These are phyloP conservation scores for Fusarium sp. DNA, from an alignment of 2,329 filamentous ascomycete species.

Conservation along the genomic window DNA sequence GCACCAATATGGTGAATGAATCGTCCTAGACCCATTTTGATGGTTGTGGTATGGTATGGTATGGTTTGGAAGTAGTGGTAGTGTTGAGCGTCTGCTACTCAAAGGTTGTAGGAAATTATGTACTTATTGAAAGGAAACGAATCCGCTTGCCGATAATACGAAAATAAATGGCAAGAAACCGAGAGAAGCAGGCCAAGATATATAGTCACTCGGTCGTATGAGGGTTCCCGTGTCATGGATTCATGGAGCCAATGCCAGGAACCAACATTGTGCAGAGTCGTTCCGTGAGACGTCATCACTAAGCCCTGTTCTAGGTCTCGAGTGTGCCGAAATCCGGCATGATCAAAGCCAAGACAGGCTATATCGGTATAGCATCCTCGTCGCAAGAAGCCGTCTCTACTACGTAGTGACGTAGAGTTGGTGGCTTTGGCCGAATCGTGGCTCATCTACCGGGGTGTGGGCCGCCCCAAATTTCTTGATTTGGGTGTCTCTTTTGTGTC, in stretches of 20 bases:
- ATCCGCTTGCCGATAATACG: slow-evolving; percentile 7
- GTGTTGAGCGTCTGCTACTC: neutral
- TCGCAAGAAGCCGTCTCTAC: slow-evolving; percentile 26
- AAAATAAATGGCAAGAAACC: neutral
- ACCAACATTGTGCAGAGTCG: slow-evolving; percentile 28
- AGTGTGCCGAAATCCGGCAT: slow-evolving; percentile 26
- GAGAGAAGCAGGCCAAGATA: slow-evolving; percentile 20
- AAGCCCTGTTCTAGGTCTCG: slow-evolving; percentile 22
- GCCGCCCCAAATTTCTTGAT: slow-evolving; percentile 35
- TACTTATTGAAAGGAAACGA: neutral
- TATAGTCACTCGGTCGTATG: slow-evolving; percentile 8
- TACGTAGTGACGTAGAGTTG: slow-evolving; percentile 37
- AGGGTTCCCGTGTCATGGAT: slow-evolving; percentile 2
- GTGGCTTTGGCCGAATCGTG: slow-evolving; percentile 41
- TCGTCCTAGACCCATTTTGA: slow-evolving; percentile 58
- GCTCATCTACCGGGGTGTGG: slow-evolving; percentile 29
- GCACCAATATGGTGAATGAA: slow-evolving; percentile 67
- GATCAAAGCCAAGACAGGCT: slow-evolving; percentile 25
- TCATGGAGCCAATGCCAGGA: slow-evolving; percentile 10
- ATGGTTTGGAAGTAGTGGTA: neutral
- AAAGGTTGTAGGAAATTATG: neutral
- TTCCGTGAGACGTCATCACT: slow-evolving; percentile 40
- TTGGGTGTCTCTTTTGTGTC: slow-evolving; percentile 14
- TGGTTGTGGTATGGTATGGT: neutral
- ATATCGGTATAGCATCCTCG: slow-evolving; percentile 17